Evolutionary conservation across 2,329 filamentous ascomycete genomes (phyloP).

Genomic region (Cladophialophora carrionii): DNA sequence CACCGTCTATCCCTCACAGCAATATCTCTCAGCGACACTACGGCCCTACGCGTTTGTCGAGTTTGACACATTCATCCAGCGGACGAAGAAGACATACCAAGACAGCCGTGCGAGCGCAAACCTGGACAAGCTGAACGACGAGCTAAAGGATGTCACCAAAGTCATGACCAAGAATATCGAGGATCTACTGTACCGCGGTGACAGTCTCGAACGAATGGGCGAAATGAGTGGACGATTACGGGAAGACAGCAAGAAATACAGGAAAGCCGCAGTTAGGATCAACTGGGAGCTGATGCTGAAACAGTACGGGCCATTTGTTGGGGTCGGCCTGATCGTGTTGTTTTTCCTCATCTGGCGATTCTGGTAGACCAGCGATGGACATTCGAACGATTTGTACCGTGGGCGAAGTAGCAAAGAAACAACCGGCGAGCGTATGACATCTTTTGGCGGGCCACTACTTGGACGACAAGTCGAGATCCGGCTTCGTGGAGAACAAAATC

Average conservation of each 20-base stretch:
- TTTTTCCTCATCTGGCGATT: slow-evolving; percentile 92
- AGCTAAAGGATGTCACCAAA: slow-evolving; percentile 95
- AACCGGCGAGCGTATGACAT: slow-evolving; percentile 8
- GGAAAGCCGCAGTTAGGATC: slow-evolving; percentile 87
- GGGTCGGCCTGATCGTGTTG: slow-evolving; percentile 77
- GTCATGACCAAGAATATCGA: slow-evolving; percentile 99
- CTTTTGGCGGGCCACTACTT: background rate
- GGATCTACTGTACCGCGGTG: slow-evolving; percentile 90
- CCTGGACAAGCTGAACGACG: slow-evolving; percentile 92
- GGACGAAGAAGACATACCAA: slow-evolving; percentile 91
- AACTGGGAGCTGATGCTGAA: slow-evolving; percentile 97
- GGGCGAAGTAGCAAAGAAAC: background rate
- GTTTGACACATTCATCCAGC: slow-evolving; percentile 95
- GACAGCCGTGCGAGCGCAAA: slow-evolving; percentile 90
- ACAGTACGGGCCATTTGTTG: slow-evolving; percentile 92
- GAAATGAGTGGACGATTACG: slow-evolving; percentile 84
- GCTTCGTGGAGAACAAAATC: background rate
- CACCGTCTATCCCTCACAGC: slow-evolving; percentile 73
- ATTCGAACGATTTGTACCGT: background rate
- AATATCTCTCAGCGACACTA: slow-evolving; percentile 73
- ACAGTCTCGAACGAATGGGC: slow-evolving; percentile 94
- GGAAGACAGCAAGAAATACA: slow-evolving; percentile 94
- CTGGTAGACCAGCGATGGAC: slow-evolving; percentile 60
- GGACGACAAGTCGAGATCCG: background rate
- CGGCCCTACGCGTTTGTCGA: slow-evolving; percentile 96